These are phyloP conservation scores for Knoxia roxburghii DNA, from an alignment of 257 asterid genomes.

Conservation along the genomic window DNA sequence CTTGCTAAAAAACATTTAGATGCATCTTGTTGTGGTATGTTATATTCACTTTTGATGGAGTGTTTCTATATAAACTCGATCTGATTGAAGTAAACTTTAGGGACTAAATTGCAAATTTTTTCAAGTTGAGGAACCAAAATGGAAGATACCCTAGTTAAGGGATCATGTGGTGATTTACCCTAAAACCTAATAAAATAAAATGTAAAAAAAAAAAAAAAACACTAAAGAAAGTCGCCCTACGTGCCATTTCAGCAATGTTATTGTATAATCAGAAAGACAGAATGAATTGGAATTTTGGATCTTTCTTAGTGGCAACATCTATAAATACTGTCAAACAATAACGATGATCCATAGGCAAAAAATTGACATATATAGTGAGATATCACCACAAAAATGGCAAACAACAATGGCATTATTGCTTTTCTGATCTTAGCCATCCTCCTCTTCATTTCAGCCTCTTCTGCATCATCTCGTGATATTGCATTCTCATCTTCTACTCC, in stretches of 20 bases:
- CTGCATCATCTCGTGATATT: neutral
- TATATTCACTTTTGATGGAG: too few species aligned
- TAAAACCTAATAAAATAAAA: too few species aligned
- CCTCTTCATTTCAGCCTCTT: conserved; percentile 9
- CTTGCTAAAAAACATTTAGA: too few species aligned
- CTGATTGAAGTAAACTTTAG: too few species aligned
- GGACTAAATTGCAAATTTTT: too few species aligned
- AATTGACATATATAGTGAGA: neutral
- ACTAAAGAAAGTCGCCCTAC: neutral
- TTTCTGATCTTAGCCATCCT: conserved; percentile 18
- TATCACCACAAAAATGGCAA: conserved; percentile 17
- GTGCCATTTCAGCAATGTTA: conserved; percentile 7
- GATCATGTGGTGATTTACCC: too few species aligned
- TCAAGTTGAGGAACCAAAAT: too few species aligned
- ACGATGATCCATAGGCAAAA: neutral
- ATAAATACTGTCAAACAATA: neutral
- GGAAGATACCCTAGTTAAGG: too few species aligned
- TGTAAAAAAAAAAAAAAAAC: neutral
- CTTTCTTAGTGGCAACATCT: neutral
- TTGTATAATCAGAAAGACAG: neutral
- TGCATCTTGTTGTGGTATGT: too few species aligned
- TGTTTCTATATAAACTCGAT: too few species aligned
- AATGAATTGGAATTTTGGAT: neutral
- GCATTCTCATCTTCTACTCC: neutral
- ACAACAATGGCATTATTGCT: conserved; percentile 1